Evolutionary conservation across 495 filamentous ascomycete species (phyloP).

Genomic region (Melanomma pulvis-pyrius): DNA sequence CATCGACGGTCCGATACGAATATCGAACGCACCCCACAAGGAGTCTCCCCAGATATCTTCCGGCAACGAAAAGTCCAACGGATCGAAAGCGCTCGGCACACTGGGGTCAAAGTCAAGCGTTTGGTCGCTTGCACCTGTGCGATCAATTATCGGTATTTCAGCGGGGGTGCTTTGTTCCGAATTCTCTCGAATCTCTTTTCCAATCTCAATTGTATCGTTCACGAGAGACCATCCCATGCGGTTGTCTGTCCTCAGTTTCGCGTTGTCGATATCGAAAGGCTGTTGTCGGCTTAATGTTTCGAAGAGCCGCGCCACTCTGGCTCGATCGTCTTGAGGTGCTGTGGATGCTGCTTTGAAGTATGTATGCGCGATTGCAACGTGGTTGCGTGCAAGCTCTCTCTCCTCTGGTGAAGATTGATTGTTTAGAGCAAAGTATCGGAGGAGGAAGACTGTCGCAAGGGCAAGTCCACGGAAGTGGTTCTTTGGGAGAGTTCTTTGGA

Average conservation of each 20-base stretch:
- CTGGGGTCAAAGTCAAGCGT: neutral
- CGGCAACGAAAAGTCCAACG: slow-evolving; percentile 19
- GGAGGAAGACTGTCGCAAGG: slow-evolving; percentile 19
- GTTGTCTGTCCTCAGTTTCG: slow-evolving; percentile 19
- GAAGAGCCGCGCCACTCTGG: slow-evolving; percentile 4
- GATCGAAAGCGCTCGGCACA: neutral
- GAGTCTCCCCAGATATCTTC: slow-evolving; percentile 25
- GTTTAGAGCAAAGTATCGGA: slow-evolving; percentile 28
- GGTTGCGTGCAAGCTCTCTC: slow-evolving; percentile 21
- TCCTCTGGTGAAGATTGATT: slow-evolving; percentile 10
- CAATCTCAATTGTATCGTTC: slow-evolving; percentile 8
- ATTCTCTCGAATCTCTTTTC: slow-evolving; percentile 10
- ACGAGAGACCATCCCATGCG: slow-evolving; percentile 12
- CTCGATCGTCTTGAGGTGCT: neutral
- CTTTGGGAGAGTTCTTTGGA: slow-evolving; percentile 18
- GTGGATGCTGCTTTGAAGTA: slow-evolving; percentile 6
- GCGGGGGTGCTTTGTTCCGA: slow-evolving; percentile 1
- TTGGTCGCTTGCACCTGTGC: neutral
- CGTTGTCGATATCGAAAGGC: slow-evolving; percentile 10
- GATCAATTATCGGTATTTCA: neutral
- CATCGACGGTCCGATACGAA: neutral
- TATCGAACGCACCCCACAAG: slow-evolving; percentile 21
- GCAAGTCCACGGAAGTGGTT: slow-evolving; percentile 7
- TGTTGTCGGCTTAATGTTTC: slow-evolving; percentile 14
- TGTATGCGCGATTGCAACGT: slow-evolving; percentile 12